Evolutionary conservation across 2,329 filamentous ascomycete species (phyloP).

Genomic region (Purpureocillium takamizusanense): DNA sequence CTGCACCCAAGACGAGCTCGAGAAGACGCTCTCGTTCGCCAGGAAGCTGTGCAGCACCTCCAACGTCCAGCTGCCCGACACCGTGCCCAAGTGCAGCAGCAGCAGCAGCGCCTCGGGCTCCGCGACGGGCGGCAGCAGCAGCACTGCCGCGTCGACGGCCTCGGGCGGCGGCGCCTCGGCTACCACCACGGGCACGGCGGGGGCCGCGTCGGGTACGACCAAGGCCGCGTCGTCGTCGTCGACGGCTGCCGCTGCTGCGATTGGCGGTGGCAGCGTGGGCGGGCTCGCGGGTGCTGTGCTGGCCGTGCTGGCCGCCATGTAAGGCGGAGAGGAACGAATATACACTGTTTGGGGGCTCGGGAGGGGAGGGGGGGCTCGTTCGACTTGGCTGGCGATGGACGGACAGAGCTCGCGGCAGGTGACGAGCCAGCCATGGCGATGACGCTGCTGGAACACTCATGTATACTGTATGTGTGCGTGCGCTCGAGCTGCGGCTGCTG

Average conservation of each 20-base stretch:
- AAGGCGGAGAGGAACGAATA: too few species aligned
- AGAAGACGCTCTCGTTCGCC: constrained; percentile 26
- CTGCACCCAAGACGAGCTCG: constrained; percentile 23
- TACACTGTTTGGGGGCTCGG: too few species aligned
- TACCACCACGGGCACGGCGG: constrained; percentile 1
- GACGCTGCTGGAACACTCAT: too few species aligned
- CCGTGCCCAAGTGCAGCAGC: constrained; percentile 24
- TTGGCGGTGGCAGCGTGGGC: constrained; percentile 2
- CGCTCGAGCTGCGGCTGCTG: too few species aligned
- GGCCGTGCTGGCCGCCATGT: constrained; percentile 19
- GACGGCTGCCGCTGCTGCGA: constrained; percentile 4
- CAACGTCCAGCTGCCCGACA: constrained; percentile 24
- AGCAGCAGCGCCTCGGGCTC: too few species aligned
- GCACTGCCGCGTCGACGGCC: constrained; percentile 1
- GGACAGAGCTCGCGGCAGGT: too few species aligned
- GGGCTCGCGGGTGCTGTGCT: constrained; percentile 17
- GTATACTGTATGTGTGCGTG: too few species aligned
- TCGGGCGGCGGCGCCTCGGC: not conserved
- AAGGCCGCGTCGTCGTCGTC: constrained; percentile 1
- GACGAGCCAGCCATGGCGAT: too few species aligned
- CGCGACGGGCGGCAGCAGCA: not conserved
- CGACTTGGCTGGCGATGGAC: too few species aligned
- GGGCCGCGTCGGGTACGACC: constrained; percentile 3
- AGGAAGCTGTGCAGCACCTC: constrained; percentile 26
- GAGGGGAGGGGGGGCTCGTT: too few species aligned